Base-by-base conservation (phyloP, 2,329 filamentous ascomycete species). In the Pezicula carpinea region DNA sequence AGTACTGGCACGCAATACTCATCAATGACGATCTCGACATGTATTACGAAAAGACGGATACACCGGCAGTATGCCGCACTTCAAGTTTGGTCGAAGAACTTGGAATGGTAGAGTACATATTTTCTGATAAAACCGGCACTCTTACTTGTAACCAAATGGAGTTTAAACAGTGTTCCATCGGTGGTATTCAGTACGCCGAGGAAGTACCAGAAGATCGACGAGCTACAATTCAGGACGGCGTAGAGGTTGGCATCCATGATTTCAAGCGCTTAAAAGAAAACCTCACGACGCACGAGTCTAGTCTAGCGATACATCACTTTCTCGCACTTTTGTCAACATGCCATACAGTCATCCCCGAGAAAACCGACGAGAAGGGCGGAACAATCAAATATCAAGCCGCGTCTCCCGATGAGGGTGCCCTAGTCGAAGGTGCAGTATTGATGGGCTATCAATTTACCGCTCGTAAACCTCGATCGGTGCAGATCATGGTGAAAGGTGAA, bases 141-240 rank as follows among this genome's bases (percentile, higher is more conserved):
- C 73, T 97, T 60, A 97, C 92, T n/a, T 95, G 91, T 70, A 97
- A 97, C 64, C 84, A 89, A 77, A 97, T 99, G 93, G 92, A 97
- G 66, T 99, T 97, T 67, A 90, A 90, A 64, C 90, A 97, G 67
- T 95, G 88, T 61, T 87, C 87, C 0, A 97, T 99, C 62, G 89
- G 82, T 21, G 93, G 93, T 21, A 84, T 97, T 44, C 92, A 96
- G 68, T 99, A 99, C 63, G 87, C 89, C 11, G 90, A 93, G 45
- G 89, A 92, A 36, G 83, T 97, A 2, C 86, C 93, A 0, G 93
- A 99, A 66, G 93, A 99, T 64, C 82, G 89, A 48, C 80, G 88
- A 58, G 85, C 89, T 1, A 86, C 83, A 1, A 73, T 83, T n/a
- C 79, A 88, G 55, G 89, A 95, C 60, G 87, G 85, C 7, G 74